Conservation (phyloP, 2,329 filamentous ascomycete species). For the Pezicula radicicola region DNA sequence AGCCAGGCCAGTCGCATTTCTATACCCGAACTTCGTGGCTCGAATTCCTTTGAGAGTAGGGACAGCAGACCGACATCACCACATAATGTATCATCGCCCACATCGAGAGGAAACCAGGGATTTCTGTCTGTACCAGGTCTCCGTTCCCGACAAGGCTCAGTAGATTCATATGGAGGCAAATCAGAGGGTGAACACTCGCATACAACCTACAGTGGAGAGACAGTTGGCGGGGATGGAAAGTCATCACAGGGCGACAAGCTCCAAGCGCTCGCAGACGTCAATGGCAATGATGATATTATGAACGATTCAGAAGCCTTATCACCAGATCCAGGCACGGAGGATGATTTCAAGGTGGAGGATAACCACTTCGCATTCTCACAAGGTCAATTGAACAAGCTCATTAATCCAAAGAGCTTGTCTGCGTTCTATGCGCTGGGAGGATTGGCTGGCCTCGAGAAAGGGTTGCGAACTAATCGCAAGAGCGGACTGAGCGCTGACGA, state of each 20-base stretch:
- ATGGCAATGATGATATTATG: slow-evolving; percentile 43
- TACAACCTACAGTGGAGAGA: slow-evolving; percentile 32
- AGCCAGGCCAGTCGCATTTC: slow-evolving; percentile 25
- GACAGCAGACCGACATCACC: slow-evolving; percentile 63
- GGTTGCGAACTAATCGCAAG: slow-evolving; percentile 61
- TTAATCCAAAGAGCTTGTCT: slow-evolving; percentile 74
- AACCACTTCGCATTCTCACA: slow-evolving; percentile 73
- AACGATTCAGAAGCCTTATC: slow-evolving; percentile 40
- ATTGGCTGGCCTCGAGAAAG: slow-evolving; percentile 68
- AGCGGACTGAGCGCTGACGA: slow-evolving; percentile 72
- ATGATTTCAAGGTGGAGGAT: slow-evolving; percentile 62
- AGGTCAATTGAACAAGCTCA: slow-evolving; percentile 71
- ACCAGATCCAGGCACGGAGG: slow-evolving; percentile 70
- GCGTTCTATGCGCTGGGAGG: slow-evolving; percentile 77
- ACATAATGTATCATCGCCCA: slow-evolving; percentile 65
- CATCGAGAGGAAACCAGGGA: slow-evolving; percentile 48
- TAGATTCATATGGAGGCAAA: slow-evolving; percentile 57
- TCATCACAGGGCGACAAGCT: slow-evolving; percentile 38
- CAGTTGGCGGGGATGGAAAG: slow-evolving; percentile 45
- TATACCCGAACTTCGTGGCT: slow-evolving; percentile 45
- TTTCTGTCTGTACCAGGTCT: slow-evolving; percentile 62
- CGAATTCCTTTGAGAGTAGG: slow-evolving; percentile 55
- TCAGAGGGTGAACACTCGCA: slow-evolving; percentile 39
- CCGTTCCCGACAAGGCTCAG: slow-evolving; percentile 62
- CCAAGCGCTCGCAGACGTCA: slow-evolving; percentile 34